A percentile compares a stretch with the other conserved stretches of the same genome.
phyloP scores from a whole-genome alignment of 345 rosid genomes.

The Eutrema japonicum region DNA sequence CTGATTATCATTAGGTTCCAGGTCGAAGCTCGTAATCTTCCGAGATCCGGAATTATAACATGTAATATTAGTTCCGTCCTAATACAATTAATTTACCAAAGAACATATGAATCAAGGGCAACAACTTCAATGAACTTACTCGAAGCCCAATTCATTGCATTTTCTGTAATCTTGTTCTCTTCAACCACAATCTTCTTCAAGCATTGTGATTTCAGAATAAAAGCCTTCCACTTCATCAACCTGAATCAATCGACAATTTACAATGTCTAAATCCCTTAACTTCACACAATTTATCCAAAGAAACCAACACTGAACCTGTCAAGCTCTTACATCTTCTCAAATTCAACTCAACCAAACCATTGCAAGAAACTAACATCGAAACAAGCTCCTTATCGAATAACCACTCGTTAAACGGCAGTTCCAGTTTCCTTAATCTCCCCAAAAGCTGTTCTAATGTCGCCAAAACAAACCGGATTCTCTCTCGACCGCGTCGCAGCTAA shows the following conservation, averaged over 20 bases:
- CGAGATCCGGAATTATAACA: too few species aligned
- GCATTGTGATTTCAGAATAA: constrained; percentile 50
- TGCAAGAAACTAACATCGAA: constrained; percentile 74
- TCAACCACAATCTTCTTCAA: constrained; percentile 63
- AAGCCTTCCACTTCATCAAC: constrained; percentile 59
- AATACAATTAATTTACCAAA: constrained; percentile 29
- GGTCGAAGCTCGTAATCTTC: too few species aligned
- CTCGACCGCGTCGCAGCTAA: constrained; percentile 73
- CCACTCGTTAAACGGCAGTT: constrained; percentile 66
- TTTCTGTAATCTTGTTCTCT: constrained; percentile 60
- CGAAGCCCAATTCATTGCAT: constrained; percentile 47
- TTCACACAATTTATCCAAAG: constrained; percentile 57
- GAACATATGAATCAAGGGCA: constrained; percentile 8
- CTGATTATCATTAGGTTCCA: too few species aligned
- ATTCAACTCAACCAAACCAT: constrained; percentile 55
- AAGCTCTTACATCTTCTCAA: constrained; percentile 70
- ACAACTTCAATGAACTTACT: constrained; percentile 55
- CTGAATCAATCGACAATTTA: constrained; percentile 53
- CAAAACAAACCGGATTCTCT: constrained; percentile 77
- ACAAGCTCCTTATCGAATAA: constrained; percentile 70
- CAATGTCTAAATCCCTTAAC: constrained; percentile 58
- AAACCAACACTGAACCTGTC: constrained; percentile 48
- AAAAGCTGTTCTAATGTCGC: constrained; percentile 76
- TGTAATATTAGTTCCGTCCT: too few species aligned
- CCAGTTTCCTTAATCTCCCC: constrained; percentile 61